A percentile compares a stretch with the other conserved stretches of the same genome.
These are phyloP conservation scores for Gelatoporia subvermispora DNA, from an alignment of 768 basidiomycete genomes.

Conservation along the genomic window DNA sequence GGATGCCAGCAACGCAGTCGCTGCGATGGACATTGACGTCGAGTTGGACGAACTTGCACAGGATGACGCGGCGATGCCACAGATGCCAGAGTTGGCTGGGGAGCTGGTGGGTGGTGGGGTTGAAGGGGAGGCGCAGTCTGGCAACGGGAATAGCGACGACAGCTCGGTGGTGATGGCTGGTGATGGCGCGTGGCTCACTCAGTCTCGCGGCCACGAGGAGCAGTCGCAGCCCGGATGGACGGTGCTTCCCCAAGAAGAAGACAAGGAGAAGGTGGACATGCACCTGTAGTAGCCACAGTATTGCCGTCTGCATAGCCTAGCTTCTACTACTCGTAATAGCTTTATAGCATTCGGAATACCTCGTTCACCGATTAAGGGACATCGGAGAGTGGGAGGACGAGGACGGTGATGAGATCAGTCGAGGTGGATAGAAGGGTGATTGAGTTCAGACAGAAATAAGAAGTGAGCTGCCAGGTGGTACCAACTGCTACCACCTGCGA, in stretches of 20 bases:
- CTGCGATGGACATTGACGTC: background rate
- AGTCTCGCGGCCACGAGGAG: background rate
- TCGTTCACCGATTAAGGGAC: too few species aligned
- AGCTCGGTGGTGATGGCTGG: background rate
- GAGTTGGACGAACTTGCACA: constrained; percentile 1
- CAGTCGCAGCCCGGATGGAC: background rate
- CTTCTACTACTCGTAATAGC: too few species aligned
- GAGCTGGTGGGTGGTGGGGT: constrained; percentile 5
- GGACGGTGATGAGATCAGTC: too few species aligned
- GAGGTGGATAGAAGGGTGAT: too few species aligned
- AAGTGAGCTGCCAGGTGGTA: too few species aligned
- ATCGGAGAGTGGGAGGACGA: too few species aligned
- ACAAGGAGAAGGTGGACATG: constrained; percentile 4
- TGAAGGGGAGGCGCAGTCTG: background rate
- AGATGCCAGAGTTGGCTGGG: constrained; percentile 1
- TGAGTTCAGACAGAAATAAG: too few species aligned
- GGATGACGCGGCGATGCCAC: background rate
- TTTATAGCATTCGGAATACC: too few species aligned
- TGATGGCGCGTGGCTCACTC: background rate
- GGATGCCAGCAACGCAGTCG: background rate
- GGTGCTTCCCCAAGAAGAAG: background rate
- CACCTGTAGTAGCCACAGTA: background rate
- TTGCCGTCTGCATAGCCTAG: too few species aligned
- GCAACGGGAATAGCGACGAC: background rate
- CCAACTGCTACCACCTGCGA: too few species aligned